phyloP scores from a whole-genome alignment of 1,139 yeast genomes.

The Geotrichum candidum region DNA sequence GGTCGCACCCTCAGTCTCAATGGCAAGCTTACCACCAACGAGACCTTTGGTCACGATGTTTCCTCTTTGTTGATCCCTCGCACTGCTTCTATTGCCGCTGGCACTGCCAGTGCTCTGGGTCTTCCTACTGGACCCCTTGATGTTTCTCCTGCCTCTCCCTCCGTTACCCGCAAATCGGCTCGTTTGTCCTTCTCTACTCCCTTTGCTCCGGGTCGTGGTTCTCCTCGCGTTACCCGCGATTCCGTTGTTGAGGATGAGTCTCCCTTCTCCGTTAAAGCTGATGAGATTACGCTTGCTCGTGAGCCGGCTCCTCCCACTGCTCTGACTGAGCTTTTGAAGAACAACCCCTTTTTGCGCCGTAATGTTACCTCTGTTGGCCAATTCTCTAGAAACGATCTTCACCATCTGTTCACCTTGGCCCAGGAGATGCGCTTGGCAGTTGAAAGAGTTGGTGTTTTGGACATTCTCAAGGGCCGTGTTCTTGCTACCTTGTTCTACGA shows the following conservation, averaged over 20 bases:
- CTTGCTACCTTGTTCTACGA: constrained; percentile 95
- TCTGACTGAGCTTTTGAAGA: constrained; percentile 67
- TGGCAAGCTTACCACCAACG: constrained; percentile 57
- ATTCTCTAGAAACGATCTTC: constrained; percentile 81
- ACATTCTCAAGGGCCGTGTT: constrained; percentile 81
- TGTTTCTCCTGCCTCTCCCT: constrained; percentile 19
- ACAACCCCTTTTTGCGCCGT: constrained; percentile 84
- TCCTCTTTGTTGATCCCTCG: constrained; percentile 25
- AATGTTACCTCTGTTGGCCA: constrained; percentile 85
- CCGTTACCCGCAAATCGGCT: constrained; percentile 2
- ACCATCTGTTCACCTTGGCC: constrained; percentile 89
- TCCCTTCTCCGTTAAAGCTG: constrained; percentile 34
- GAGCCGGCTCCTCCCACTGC: constrained; percentile 72
- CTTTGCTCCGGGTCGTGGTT: constrained; percentile 3
- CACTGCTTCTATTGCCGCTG: constrained; percentile 18
- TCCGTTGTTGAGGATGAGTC: constrained; percentile 35
- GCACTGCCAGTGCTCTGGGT: constrained; percentile 1
- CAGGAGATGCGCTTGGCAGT: constrained; percentile 97
- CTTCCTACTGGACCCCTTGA: constrained; percentile 13
- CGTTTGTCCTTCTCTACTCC: constrained; percentile 38
- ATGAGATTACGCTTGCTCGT: constrained; percentile 27
- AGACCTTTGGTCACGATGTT: constrained; percentile 51
- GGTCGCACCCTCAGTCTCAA: constrained; percentile 79
- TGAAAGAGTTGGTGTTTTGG: constrained; percentile 92
- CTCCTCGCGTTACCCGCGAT: constrained; percentile 15